These are phyloP conservation scores for Mycocentrospora acerina DNA, from an alignment of 2,329 filamentous ascomycete species.

Conservation along the genomic window DNA sequence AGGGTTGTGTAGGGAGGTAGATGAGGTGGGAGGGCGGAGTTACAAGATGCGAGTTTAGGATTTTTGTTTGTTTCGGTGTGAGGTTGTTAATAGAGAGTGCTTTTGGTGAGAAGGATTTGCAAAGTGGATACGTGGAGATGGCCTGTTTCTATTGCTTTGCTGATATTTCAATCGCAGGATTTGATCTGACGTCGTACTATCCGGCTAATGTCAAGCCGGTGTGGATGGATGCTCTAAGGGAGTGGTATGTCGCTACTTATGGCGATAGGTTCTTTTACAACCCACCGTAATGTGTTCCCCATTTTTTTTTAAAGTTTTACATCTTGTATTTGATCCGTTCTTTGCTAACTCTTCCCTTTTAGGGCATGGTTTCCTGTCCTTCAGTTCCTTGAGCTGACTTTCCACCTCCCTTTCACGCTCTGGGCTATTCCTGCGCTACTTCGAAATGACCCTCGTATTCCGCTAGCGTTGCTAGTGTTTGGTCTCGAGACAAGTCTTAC, in stretches of 20 bases:
- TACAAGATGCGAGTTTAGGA: too few species aligned
- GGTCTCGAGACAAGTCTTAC: conserved; percentile 62
- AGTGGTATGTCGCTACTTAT: conserved; percentile 62
- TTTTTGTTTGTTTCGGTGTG: too few species aligned
- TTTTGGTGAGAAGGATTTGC: background rate
- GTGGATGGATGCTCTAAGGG: conserved; percentile 53
- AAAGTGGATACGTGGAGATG: background rate
- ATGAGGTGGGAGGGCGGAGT: too few species aligned
- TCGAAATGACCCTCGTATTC: conserved; percentile 58
- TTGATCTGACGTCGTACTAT: conserved; percentile 63
- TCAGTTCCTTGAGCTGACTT: conserved; percentile 60
- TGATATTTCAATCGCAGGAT: conserved; percentile 47
- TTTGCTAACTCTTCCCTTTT: too few species aligned
- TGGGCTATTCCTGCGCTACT: conserved; percentile 61
- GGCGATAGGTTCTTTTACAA: conserved; percentile 64
- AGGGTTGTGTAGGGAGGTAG: too few species aligned
- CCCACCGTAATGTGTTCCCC: conserved; percentile 46
- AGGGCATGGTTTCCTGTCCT: conserved; percentile 60
- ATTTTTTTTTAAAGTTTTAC: too few species aligned
- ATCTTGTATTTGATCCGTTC: too few species aligned
- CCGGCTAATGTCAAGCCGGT: conserved; percentile 53
- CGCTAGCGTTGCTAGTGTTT: conserved; percentile 62
- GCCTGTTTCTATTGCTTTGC: background rate
- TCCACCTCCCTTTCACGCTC: conserved; percentile 62
- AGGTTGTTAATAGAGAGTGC: background rate